Base-by-base conservation (phyloP, 805 yeast species). In the Lachancea cidri region DNA sequence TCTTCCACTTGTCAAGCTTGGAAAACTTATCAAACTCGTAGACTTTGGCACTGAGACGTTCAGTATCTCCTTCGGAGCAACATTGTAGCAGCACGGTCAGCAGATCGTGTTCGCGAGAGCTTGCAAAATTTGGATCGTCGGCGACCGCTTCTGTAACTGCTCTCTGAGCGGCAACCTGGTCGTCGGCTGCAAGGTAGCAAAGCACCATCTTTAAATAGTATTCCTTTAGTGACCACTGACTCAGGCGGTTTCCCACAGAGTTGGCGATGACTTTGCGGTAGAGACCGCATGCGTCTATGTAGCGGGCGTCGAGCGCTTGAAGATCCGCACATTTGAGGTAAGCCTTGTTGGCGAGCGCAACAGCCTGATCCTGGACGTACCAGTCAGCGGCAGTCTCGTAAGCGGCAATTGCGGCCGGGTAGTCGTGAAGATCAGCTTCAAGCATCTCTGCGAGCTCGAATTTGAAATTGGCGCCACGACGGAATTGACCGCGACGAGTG, bases 321-420 rank as follows among this genome's bases (percentile, higher is more conserved):
- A 93, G 71, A 58, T 93, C 97, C 2, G 98, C 98, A 48, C 88
- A 83, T 62, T 87, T 87, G 49, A 91, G 68, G 50, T 76, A 84
- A 17, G 94, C 89, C 67, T 93, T 93, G 65, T 81, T 88, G 18
- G 95, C 78, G 42, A 91, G 63, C 6, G 97, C 95, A 48, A 83
- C 83, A 0, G 98, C 97, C 44, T 87, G 89, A 65, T 93, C 99
- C 47, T 91, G 86, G 41, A 79, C 76, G 59, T 83, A 89, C 89
- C 96, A 93, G 57, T 93, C 98, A 31, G 96, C 96, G 8, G 98
- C 96, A 54, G 83, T 85, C 58, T 88, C 95, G 59, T 83, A 91
- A 20, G 88, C 77, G 41, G 72, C 72, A 39, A 83, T 73, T 4
- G 98, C 97, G 50, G 76, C 76, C 17, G 71, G 67, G 24, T 68